phyloP scores from a whole-genome alignment of 2,329 filamentous ascomycete species.

The Arthroderma uncinatum region DNA sequence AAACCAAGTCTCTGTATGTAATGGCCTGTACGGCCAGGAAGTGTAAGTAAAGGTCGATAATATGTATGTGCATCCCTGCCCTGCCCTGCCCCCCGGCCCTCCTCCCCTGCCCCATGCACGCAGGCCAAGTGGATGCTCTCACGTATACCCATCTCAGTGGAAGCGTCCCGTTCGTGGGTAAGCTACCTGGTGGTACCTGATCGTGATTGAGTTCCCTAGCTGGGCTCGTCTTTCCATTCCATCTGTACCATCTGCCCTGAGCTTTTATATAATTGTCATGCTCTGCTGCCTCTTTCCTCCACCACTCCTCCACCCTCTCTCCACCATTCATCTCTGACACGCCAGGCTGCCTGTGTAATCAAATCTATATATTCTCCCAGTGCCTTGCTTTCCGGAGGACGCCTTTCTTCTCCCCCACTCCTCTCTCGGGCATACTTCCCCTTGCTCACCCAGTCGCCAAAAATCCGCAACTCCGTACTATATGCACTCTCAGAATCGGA shows the following conservation, averaged over 20 bases:
- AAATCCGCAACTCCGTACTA: neutral
- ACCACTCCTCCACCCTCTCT: neutral
- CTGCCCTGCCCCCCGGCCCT: neutral
- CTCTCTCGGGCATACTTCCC: neutral
- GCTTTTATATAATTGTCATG: constrained; percentile 4
- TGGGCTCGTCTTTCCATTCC: neutral
- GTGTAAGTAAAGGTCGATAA: neutral
- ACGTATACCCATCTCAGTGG: constrained; percentile 6
- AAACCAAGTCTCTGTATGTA: neutral
- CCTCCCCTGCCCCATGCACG: constrained; percentile 1
- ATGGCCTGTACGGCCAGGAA: neutral
- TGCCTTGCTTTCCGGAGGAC: neutral
- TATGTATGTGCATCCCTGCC: neutral
- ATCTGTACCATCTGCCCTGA: neutral
- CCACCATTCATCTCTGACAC: neutral
- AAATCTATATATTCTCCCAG: neutral
- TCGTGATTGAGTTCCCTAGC: neutral
- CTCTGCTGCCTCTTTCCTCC: constrained; percentile 3
- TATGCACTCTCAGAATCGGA: neutral
- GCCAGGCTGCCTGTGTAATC: neutral
- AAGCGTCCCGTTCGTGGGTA: constrained; percentile 5
- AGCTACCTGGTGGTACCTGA: constrained; percentile 3
- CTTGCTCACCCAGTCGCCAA: neutral
- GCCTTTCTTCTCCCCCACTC: neutral
- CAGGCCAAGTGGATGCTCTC: constrained; percentile 1